Base-by-base conservation (phyloP, 208 protist genomes). In the Balamuthia mandrillaris region DNA sequence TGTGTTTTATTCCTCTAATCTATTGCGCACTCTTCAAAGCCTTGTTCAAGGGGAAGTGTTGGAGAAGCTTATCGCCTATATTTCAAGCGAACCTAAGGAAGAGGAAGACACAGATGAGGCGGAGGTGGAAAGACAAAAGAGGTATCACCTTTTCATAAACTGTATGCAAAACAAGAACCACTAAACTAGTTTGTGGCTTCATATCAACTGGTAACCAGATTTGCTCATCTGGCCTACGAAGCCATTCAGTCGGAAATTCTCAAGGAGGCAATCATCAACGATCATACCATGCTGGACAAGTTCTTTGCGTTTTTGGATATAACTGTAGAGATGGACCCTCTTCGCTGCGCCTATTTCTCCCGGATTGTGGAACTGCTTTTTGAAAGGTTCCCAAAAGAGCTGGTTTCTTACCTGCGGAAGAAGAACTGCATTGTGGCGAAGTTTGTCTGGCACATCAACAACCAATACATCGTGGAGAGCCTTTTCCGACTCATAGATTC, bases 381-480 rank as follows among this genome's bases (percentile, higher is more conserved):
- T 42, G 65, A 75, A 41, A 31, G 65, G 27, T 75, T 51, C 27
- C 65, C 65, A 31, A 75, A 75, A 41, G 65, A 75, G 44, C 44
- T 75, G 27, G 33, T 75, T 24, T 75, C 65, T 24, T 75, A 75
- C 44, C 44, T 75, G 7, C 6, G 33, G 65, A 75, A 75, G 44
- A 75, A 75, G 65, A 75, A 75, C 44, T 75, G 65, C 44, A 31
- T 75, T 31, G 65, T 75, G 27, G 65, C 65, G 5, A 75, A 75
- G 65, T 75, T 75, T 41, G 65, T 75, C 12, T 75, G 65, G 65
- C 65, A 75, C 65, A 75, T 75, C 65, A 75, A 75, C 65, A 75
- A 75, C 65, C 65, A 75, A 41, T 75, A 75, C 65, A 75, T 75
- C n/a, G 65, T 75, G 9, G 65, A 75, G 33, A 51, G 37, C 21